These are phyloP conservation scores for Diaporthe sp. DNA, from an alignment of 2,329 filamentous ascomycete species.

Conservation along the genomic window DNA sequence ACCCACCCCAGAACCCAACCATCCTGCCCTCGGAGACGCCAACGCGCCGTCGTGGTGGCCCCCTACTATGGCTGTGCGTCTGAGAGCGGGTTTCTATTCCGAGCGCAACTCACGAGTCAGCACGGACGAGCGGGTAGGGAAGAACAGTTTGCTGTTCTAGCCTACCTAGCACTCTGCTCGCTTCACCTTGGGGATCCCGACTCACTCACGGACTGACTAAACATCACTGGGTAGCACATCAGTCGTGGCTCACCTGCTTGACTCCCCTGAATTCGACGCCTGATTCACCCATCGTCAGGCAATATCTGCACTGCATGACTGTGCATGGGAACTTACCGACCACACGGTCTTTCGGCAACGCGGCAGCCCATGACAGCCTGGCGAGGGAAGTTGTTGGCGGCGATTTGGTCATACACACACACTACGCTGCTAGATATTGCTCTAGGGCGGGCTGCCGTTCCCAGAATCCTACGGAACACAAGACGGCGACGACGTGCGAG, in stretches of 20 bases:
- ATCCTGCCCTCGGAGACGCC: constrained; percentile 13
- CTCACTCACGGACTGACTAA: not conserved
- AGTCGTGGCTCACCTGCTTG: constrained; percentile 3
- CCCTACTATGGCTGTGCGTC: constrained; percentile 13
- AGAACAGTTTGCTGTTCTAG: not conserved
- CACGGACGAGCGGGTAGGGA: not conserved
- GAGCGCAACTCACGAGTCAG: constrained; percentile 13
- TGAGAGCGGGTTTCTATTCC: constrained; percentile 24
- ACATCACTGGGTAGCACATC: not conserved
- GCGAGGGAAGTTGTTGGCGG: not conserved
- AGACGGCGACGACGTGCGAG: not conserved
- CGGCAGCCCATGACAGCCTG: not conserved
- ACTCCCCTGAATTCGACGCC: constrained; percentile 1
- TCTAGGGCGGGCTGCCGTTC: not conserved
- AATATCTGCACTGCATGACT: not conserved
- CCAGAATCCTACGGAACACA: not conserved
- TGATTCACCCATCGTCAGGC: constrained; percentile 1
- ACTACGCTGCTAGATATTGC: not conserved
- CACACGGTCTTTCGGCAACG: not conserved
- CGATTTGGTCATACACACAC: not conserved
- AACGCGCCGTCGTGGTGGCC: constrained; percentile 9
- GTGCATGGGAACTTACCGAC: no score
- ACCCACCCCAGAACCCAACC: not conserved
- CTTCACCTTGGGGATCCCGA: not conserved
- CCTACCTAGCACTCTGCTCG: not conserved